Base-by-base conservation (phyloP, 208 protist species). In the Wallacemonas sp. region DNA sequence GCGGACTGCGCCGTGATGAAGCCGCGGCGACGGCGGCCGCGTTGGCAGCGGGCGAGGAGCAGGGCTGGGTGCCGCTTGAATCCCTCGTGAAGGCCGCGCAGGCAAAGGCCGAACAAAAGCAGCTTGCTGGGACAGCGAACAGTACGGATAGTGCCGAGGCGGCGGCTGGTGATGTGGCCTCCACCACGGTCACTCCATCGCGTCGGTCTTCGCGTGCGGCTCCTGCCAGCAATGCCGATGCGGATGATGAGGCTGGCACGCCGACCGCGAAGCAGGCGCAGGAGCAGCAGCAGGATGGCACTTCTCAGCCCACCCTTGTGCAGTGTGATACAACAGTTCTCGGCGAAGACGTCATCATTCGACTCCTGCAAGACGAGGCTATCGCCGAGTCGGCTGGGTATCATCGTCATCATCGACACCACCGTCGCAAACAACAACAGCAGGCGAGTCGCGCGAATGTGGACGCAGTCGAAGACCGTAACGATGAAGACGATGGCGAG, bases 1-100 rank as follows among this genome's bases (percentile, higher is more conserved):
- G 2, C 4, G 52, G 52, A 12, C 23, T 58, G 52, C 52, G 52
- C 3, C 32, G 52, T 2, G 52, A 58, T 24, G 52, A 58, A 30
- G 52, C 32, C 17, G 52, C 26, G 29, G 52, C 52, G 2, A 41
- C 26, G 32, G 52, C 26, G 4, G 52, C 52, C 19, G 52, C 52
- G 8, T 3, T 30, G 2, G 52, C 52, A 5, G 52, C 52, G 11
- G 52, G 52, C 19, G 52, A 58, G 32, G 52, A 43, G 19, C 17
- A 24, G 2, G 52, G 52, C 8, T 58, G 52, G 52, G 23, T 58
- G 3, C 19, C 52, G 26, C 32, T 58, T 2, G 52, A 58, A 21
- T 8, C 34, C 29, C 32, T 58, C 4, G 23, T 41, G n/a, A 58
- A 41, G 11, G 47, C 26, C 8, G 5, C 47, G 4, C 23, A 4